Evolutionary conservation across 139 green algal genomes (phyloP).

Genomic region (Chara braunii): DNA sequence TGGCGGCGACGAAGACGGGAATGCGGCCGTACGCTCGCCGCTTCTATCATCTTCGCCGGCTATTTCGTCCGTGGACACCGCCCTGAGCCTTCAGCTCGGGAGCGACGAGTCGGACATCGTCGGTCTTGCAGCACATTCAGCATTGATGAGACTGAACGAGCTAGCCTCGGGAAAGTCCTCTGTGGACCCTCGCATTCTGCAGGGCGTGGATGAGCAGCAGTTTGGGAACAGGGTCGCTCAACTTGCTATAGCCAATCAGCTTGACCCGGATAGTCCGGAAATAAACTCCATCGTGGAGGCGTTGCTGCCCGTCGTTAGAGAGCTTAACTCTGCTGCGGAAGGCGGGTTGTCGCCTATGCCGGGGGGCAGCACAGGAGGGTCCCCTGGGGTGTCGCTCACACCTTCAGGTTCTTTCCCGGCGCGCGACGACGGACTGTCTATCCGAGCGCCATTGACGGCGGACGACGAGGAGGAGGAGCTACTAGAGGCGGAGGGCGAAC

Average conservation of each 20-base stretch:
- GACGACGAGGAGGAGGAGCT: constrained; percentile 18
- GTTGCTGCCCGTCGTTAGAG: constrained; percentile 9
- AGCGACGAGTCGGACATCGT: too few species aligned
- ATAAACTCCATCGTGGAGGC: constrained; percentile 8
- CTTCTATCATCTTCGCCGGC: too few species aligned
- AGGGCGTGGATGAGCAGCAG: constrained; percentile 16
- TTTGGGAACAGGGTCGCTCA: constrained; percentile 13
- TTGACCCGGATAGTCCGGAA: constrained; percentile 2
- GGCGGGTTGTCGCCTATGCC: constrained; percentile 1
- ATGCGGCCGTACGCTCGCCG: too few species aligned
- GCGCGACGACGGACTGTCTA: too few species aligned
- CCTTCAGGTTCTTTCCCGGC: too few species aligned
- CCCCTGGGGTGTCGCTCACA: not conserved
- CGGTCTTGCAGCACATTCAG: not conserved
- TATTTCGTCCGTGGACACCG: too few species aligned
- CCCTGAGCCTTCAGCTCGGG: too few species aligned
- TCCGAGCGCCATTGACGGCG: constrained; percentile 1
- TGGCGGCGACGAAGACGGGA: too few species aligned
- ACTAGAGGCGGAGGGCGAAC: not conserved
- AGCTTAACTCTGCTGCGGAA: constrained; percentile 4
- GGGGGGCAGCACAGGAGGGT: not conserved
- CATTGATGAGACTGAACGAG: not conserved
- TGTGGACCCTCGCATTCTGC: constrained; percentile 3
- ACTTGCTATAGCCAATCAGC: constrained; percentile 2
- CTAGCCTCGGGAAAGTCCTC: constrained; percentile 2